phyloP scores from a whole-genome alignment of 2,329 filamentous ascomycete genomes.

The Lachnellula cervina region DNA sequence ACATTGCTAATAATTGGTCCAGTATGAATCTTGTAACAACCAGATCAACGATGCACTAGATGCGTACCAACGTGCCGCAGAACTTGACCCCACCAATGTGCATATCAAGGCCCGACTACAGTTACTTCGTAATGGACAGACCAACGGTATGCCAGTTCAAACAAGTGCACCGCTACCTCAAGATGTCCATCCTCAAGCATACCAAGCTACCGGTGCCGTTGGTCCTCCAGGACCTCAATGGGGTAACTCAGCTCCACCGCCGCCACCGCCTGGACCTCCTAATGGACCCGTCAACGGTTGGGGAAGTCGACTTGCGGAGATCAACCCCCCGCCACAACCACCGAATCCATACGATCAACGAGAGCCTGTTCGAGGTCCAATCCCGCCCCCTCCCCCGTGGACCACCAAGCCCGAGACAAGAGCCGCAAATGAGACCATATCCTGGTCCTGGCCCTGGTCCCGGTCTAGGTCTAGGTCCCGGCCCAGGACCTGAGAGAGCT shows the following conservation, averaged over 20 bases:
- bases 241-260: slow-evolving; percentile 70
- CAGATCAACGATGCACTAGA: slow-evolving; percentile 95
- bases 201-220: slow-evolving; percentile 76
- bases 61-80: slow-evolving; percentile 89
- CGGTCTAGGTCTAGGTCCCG: slow-evolving; percentile 44
- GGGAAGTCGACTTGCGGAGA: slow-evolving; percentile 68
- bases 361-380: slow-evolving; percentile 64
- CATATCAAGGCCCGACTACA: slow-evolving; percentile 95
- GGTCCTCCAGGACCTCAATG: slow-evolving; percentile 85
- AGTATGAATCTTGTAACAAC: slow-evolving; percentile 99
- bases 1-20: slow-evolving; percentile 17
- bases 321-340: slow-evolving; percentile 70
- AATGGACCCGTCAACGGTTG: slow-evolving; percentile 43
- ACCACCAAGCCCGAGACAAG: slow-evolving; percentile 67
- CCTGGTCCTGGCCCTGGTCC: slow-evolving; percentile 45
- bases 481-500: slow-evolving; percentile 30
- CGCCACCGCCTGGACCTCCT: slow-evolving; percentile 46
- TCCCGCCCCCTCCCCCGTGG: slow-evolving; percentile 60
- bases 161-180: slow-evolving; percentile 81
- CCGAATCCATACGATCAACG: slow-evolving; percentile 79
- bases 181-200: slow-evolving; percentile 92
- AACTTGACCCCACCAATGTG: slow-evolving; percentile 86
- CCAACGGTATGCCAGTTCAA: slow-evolving; percentile 65
- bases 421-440: slow-evolving; percentile 64
- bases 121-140: slow-evolving; percentile 76